Conservation (phyloP, 345 rosid genomes). For the Salix suchowensis region DNA sequence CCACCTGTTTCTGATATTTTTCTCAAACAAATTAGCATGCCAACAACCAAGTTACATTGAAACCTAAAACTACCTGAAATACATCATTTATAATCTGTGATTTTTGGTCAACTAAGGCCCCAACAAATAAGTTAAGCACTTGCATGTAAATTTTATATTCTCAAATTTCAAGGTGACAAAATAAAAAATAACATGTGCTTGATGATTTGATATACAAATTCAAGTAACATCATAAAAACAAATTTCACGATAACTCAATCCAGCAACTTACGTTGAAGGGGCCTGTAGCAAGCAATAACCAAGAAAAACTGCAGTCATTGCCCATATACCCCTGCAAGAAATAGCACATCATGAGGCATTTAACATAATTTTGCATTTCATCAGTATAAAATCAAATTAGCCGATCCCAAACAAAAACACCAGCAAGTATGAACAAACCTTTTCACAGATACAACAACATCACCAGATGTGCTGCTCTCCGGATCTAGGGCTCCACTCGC, state of each 20-base stretch:
- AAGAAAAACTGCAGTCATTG: constrained; percentile 97
- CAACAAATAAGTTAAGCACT: too few relatives aligned
- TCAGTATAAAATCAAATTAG: background rate
- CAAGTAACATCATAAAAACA: background rate
- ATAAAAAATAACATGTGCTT: background rate
- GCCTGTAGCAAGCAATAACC: constrained; percentile 96
- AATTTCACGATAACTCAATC: background rate
- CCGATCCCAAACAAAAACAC: background rate
- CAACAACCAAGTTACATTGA: background rate
- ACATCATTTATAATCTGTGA: background rate
- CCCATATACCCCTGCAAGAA: constrained; percentile 84
- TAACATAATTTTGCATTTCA: constrained; percentile 3
- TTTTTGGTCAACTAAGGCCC: background rate
- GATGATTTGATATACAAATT: background rate
- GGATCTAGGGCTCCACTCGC: constrained; percentile 96
- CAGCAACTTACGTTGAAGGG: constrained; percentile 79
- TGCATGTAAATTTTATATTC: background rate
- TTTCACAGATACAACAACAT: constrained; percentile 84
- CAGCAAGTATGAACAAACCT: constrained; percentile 44
- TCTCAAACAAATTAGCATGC: background rate
- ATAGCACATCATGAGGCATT: constrained; percentile 19
- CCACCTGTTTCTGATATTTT: background rate
- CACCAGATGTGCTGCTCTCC: constrained; percentile 53
- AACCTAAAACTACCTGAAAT: background rate
- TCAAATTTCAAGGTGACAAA: background rate